phyloP scores from a whole-genome alignment of 73 alveolate species.

The Paramecium pentaurelia region DNA sequence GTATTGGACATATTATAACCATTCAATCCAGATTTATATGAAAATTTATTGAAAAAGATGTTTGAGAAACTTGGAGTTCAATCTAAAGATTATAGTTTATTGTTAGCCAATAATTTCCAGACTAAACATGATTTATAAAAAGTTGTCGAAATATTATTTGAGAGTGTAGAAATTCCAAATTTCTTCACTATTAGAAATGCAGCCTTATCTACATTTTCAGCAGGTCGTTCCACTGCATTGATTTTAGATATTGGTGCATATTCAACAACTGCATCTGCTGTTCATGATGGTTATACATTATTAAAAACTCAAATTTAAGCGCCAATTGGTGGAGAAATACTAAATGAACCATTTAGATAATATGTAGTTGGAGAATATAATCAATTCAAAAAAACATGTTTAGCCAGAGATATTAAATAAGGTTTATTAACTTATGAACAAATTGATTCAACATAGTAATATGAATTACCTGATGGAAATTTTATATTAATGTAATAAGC shows the following conservation, averaged over 20 bases:
- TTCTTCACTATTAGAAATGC: conserved; percentile 87
- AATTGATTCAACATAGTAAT: conserved; percentile 55
- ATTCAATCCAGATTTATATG: conserved; percentile 59
- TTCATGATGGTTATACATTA: conserved; percentile 96
- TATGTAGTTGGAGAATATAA: not conserved
- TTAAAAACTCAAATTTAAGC: conserved; percentile 81
- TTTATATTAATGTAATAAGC: not conserved
- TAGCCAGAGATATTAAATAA: conserved; percentile 88
- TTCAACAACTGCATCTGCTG: conserved; percentile 90
- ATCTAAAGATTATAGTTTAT: conserved; percentile 85
- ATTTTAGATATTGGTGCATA: conserved; percentile 95
- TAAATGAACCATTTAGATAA: conserved; percentile 62
- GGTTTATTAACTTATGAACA: conserved; percentile 73
- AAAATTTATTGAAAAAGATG: conserved; percentile 68
- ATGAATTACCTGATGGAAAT: conserved; percentile 95
- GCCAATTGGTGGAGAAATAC: conserved; percentile 88
- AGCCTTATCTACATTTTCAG: conserved; percentile 86
- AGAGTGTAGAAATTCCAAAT: conserved; percentile 87
- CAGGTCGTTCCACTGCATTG: conserved; percentile 91
- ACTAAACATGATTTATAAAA: conserved; percentile 76
- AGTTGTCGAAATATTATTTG: conserved; percentile 90
- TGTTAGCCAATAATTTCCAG: conserved; percentile 86
- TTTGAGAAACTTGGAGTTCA: conserved; percentile 68
- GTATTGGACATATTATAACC: conserved; percentile 58
- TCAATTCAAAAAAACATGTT: conserved; percentile 58